phyloP scores from a whole-genome alignment of 2,329 filamentous ascomycete genomes.

The Torrubiellomyces zombiae region DNA sequence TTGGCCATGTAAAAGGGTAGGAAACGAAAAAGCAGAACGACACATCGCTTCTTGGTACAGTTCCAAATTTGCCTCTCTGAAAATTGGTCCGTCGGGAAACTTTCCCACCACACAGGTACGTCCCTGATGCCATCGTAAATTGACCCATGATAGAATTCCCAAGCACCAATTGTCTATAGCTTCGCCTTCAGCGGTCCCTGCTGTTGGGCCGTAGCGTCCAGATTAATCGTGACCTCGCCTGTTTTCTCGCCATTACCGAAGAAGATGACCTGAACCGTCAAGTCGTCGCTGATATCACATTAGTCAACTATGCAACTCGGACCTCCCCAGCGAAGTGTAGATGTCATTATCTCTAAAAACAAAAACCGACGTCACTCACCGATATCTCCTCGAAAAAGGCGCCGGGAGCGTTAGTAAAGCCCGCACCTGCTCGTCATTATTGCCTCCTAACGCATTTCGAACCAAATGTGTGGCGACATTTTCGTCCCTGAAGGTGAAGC shows the following conservation, averaged over 20 bases:
- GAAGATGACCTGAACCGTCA: conserved; percentile 97
- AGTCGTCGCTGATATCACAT: conserved; percentile 82
- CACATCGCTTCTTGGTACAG: no score
- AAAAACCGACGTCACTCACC: conserved; percentile 33
- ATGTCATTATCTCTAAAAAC: no score
- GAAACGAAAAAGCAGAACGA: no score
- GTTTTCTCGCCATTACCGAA: conserved; percentile 69
- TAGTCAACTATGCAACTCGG: conserved; percentile 6
- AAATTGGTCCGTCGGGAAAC: no score
- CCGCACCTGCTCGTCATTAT: conserved; percentile 84
- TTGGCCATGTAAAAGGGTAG: no score
- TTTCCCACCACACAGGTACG: no score
- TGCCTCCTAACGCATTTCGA: conserved; percentile 84
- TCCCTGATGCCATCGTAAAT: no score
- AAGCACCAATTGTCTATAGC: no score
- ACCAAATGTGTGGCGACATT: conserved; percentile 94
- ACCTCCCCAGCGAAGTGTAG: conserved; percentile 4
- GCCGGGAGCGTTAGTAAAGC: conserved; percentile 81
- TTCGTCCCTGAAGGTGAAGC: conserved; percentile 90
- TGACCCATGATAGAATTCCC: no score
- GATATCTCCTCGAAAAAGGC: conserved; percentile 79
- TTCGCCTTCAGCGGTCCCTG: conserved; percentile 20
- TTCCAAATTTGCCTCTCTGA: no score
- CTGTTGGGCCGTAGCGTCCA: conserved; percentile 58
- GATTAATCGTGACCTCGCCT: conserved; percentile 67